These are phyloP conservation scores for Ganoderma meredithae DNA, from an alignment of 1,284 basidiomycete species.

Conservation along the genomic window DNA sequence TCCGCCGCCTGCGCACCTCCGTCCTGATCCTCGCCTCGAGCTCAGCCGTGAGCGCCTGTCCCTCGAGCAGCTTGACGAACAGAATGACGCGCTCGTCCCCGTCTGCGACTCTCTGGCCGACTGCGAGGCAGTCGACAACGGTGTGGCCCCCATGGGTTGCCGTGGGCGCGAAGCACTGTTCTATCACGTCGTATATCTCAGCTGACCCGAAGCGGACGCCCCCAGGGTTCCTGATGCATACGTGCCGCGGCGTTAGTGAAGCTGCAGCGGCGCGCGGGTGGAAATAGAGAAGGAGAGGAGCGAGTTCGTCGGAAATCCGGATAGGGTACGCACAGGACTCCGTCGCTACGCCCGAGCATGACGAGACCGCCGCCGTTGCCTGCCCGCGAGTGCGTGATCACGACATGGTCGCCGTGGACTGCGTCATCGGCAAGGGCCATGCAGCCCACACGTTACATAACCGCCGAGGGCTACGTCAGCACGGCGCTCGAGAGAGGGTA, in stretches of 20 bases:
- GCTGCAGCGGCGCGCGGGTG: background rate
- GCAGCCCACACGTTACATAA: slow-evolving; percentile 7
- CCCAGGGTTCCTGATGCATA: slow-evolving; percentile 70
- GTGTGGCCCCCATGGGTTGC: slow-evolving; percentile 50
- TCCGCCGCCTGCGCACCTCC: slow-evolving; percentile 71
- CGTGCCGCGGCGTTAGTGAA: slow-evolving; percentile 32
- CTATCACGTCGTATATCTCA: slow-evolving; percentile 87
- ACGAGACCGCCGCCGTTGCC: slow-evolving; percentile 82
- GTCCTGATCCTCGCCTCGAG: slow-evolving; percentile 66
- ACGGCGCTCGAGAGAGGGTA: background rate
- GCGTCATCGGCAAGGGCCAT: slow-evolving; percentile 12
- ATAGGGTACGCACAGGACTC: slow-evolving; percentile 71
- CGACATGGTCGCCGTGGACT: slow-evolving; percentile 83
- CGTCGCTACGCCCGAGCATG: slow-evolving; percentile 87
- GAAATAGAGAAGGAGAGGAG: slow-evolving; percentile 13
- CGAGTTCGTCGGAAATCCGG: background rate
- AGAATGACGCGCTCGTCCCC: slow-evolving; percentile 88
- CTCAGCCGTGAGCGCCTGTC: slow-evolving; percentile 56
- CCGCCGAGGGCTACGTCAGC: slow-evolving; percentile 10
- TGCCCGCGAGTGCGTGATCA: slow-evolving; percentile 67
- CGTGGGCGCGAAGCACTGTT: slow-evolving; percentile 59
- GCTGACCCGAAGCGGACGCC: slow-evolving; percentile 88
- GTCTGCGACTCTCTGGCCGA: slow-evolving; percentile 75
- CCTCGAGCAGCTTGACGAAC: slow-evolving; percentile 77
- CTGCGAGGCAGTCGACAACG: slow-evolving; percentile 77